Conservation (phyloP, 257 asterid genomes). For the Haberlea rhodopensis region DNA sequence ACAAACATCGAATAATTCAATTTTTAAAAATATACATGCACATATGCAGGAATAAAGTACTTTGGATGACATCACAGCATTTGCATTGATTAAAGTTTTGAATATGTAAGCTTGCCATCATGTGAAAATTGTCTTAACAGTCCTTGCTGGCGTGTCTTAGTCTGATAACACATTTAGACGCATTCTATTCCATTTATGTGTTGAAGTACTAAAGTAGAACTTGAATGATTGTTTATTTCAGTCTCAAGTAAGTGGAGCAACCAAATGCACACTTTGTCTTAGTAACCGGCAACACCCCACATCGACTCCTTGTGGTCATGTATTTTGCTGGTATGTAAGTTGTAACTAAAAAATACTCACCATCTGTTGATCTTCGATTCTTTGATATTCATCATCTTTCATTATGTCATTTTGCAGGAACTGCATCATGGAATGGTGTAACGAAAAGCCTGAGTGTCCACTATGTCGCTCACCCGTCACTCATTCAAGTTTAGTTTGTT, state of each 20-base stretch:
- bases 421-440: slow-evolving; percentile 99
- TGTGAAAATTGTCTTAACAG: neutral
- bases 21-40: too few species aligned
- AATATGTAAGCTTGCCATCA: neutral
- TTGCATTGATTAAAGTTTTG: neutral
- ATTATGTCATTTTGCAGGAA: slow-evolving; percentile 45
- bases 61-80: neutral
- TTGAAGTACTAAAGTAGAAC: neutral
- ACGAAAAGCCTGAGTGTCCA: slow-evolving; percentile 97
- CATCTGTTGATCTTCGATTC: neutral
- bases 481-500: slow-evolving; percentile 80
- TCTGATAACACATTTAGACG: neutral
- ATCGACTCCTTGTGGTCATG: slow-evolving; percentile 97
- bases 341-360: slow-evolving; percentile 21
- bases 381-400: neutral
- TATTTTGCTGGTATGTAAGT: slow-evolving; percentile 96
- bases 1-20: too few species aligned
- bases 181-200: too few species aligned
- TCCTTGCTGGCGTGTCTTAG: neutral
- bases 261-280: slow-evolving; percentile 96
- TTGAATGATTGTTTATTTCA: slow-evolving; percentile 29
- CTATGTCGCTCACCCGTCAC: slow-evolving; percentile 88
- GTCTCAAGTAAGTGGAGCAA: slow-evolving; percentile 58
- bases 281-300: slow-evolving; percentile 92
- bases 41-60: neutral